Evolutionary conservation across 225 moss, liverwort and hornwort species (phyloP).

Genomic region (Bryoerythrophyllum caledonicum): DNA sequence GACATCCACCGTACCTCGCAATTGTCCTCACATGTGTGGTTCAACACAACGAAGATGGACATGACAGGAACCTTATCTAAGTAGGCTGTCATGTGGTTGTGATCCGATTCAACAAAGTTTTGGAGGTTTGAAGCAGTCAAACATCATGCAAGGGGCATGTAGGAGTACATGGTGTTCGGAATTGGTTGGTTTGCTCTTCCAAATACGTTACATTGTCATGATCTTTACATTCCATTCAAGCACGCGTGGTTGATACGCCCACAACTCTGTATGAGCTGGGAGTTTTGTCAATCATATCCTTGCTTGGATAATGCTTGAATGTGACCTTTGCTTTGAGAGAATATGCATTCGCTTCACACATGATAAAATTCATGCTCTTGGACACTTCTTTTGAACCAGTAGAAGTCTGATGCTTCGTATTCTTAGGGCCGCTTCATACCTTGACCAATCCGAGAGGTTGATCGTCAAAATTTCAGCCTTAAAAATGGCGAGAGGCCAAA

Average conservation of each 20-base stretch:
- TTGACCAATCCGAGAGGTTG: too few relatives aligned
- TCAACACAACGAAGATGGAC: not conserved
- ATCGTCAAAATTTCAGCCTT: too few relatives aligned
- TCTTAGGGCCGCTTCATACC: too few relatives aligned
- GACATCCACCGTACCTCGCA: too few relatives aligned
- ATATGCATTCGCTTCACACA: not conserved
- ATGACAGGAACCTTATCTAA: too few relatives aligned
- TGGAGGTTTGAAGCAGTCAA: not conserved
- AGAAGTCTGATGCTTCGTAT: not conserved
- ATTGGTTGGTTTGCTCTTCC: not conserved
- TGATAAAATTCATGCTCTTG: not conserved
- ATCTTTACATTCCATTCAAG: not conserved
- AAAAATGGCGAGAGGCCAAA: too few relatives aligned
- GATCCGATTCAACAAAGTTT: not conserved
- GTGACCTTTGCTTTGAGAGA: not conserved
- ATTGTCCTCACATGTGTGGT: not conserved
- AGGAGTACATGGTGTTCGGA: not conserved
- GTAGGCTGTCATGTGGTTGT: not conserved
- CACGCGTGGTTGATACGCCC: not conserved
- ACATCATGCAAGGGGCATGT: not conserved
- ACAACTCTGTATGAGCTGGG: not conserved
- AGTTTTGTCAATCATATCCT: not conserved
- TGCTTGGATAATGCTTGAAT: not conserved
- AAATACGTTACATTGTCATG: not conserved
- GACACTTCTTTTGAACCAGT: not conserved